Evolutionary conservation across 768 basidiomycete species (phyloP), one percentile per base, ranked within the genome.

Genomic region (Tricholoma furcatifolium): DNA sequence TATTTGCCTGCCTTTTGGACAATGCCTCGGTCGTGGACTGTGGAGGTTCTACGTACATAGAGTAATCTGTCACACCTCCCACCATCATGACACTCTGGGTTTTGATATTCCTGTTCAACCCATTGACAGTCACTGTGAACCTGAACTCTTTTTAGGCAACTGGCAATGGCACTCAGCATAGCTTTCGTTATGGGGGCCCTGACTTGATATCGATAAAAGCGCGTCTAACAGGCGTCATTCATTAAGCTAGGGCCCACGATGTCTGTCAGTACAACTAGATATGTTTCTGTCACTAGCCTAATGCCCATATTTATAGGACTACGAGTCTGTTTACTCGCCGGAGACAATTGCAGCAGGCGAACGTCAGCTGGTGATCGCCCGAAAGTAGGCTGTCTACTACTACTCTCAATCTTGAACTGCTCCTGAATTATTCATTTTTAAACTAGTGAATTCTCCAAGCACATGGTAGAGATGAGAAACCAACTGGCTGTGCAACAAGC

Each of bases 271-370:
- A 30, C n/a, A 17, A n/a, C 10, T 4, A 14, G 36, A 38, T 38
- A 17, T 38, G 3, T 17, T 38, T 38, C 10, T 11, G 36, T 7
- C 4, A 27, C 7, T 27, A 3, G 7, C 7, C 27, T 27, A 38
- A 38, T 17, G 12, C 36, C 23, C 21, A 14, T 38, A 27, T 36
- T 27, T 27, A 27, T 4, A 49, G 47, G 46, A 32, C 11, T 38
- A 49, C 27, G 47, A 35, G 3, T 43, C 40, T 18, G 49, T 58
- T 7, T 58, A 58, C 47, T 55, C 57, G 7, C 57, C 57, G 17
- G 48, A 55, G 47, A 58, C 57, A 18, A 20, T 41, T 15, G 56
- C 42, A 20, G 56, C 56, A 20, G 55, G 54, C 15, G 46, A 59
- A 1, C 34, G 47, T 6, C 45, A 54, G 7, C 31, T 61, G 15